Conservation (phyloP, 495 filamentous ascomycete species). For the Penicillium subrubescens region DNA sequence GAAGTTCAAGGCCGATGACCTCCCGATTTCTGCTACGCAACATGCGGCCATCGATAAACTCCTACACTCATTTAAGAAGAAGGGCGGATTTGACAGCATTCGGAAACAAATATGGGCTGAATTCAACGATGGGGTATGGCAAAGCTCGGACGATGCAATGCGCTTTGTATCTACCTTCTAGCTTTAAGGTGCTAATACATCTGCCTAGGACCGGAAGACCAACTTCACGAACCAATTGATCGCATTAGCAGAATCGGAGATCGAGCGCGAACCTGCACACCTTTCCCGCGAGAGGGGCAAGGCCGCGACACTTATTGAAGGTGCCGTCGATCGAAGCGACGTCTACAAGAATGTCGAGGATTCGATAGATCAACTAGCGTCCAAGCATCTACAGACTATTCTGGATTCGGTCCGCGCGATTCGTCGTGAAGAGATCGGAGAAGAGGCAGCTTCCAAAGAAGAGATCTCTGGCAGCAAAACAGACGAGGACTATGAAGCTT, state of each 20-base stretch:
- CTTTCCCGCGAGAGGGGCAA: conserved; percentile 78
- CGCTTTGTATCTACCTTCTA: conserved; percentile 2
- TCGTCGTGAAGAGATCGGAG: conserved; percentile 72
- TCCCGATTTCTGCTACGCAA: conserved; percentile 73
- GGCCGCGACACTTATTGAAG: conserved; percentile 82
- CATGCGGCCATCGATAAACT: conserved; percentile 75
- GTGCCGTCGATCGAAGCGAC: conserved; percentile 78
- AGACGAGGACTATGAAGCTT: conserved; percentile 76
- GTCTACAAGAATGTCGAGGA: conserved; percentile 75
- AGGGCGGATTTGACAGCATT: conserved; percentile 83
- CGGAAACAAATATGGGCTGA: conserved; percentile 81
- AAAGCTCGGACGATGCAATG: not conserved
- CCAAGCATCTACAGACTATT: conserved; percentile 62
- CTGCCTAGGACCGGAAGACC: conserved; percentile 63
- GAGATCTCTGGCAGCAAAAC: conserved; percentile 71
- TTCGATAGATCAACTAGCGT: conserved; percentile 68
- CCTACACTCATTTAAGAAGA: conserved; percentile 84
- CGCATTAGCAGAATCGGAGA: conserved; percentile 74
- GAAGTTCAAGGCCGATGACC: conserved; percentile 82
- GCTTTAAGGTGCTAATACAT: conserved; percentile 22
- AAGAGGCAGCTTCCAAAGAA: conserved; percentile 70
- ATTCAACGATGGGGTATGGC: conserved; percentile 72
- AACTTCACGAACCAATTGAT: conserved; percentile 67
- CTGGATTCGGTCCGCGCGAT: conserved; percentile 69
- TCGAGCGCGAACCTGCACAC: conserved; percentile 76